Conservation (phyloP, 305 asterid genomes). For the Fraxinus latifolia region DNA sequence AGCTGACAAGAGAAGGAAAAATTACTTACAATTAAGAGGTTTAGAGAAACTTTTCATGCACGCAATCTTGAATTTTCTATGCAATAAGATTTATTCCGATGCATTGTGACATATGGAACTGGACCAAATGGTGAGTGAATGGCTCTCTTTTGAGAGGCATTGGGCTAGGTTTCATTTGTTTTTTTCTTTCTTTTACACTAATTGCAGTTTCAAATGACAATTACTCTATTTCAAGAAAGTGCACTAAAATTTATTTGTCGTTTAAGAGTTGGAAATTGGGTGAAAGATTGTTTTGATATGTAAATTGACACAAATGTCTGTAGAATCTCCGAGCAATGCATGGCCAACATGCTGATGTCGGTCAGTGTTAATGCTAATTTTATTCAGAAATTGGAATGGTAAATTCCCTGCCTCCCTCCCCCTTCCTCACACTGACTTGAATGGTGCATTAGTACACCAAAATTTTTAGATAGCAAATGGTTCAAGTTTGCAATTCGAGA, state of each 20-base stretch:
- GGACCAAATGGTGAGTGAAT: background rate
- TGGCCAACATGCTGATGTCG: background rate
- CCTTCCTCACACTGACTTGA: background rate
- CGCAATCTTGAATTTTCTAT: background rate
- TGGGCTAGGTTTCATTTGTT: background rate
- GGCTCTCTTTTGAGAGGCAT: background rate
- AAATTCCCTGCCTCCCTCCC: background rate
- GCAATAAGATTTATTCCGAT: background rate
- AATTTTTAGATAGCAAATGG: background rate
- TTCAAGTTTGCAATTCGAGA: background rate
- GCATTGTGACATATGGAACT: background rate
- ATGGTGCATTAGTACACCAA: background rate
- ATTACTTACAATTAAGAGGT: background rate
- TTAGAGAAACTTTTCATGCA: background rate
- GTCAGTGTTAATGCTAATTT: background rate
- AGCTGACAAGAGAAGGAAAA: background rate
- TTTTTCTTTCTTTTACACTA: background rate
- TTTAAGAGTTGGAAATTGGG: background rate
- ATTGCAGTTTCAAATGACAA: background rate
- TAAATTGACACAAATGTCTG: background rate
- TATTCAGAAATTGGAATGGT: background rate
- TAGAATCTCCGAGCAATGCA: background rate
- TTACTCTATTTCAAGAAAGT: background rate
- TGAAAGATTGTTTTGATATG: background rate
- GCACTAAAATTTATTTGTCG: background rate